Conservation (phyloP, 140 eudicot species). For the Bidens hawaiensis region DNA sequence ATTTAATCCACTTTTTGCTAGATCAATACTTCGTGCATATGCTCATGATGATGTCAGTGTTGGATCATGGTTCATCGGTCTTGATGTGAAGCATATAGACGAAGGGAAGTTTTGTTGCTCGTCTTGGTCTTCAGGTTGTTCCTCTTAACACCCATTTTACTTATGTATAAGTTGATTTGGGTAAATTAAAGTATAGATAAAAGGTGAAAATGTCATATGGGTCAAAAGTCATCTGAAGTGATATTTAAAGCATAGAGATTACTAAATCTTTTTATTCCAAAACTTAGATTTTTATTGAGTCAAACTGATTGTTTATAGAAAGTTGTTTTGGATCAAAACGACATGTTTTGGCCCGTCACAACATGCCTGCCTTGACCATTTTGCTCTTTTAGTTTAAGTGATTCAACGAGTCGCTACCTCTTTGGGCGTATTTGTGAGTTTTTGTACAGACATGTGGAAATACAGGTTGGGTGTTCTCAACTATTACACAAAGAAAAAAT, state of each 20-base stretch:
- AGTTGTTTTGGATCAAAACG: no score
- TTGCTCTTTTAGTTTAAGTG: no score
- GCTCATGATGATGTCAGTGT: slow-evolving; percentile 90
- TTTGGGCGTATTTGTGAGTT: no score
- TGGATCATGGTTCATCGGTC: slow-evolving; percentile 92
- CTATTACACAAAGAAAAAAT: no score
- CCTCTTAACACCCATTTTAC: slow-evolving; percentile 7
- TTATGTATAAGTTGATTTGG: not conserved
- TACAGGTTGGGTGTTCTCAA: no score
- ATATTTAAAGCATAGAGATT: not conserved
- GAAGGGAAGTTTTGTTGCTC: slow-evolving; percentile 93
- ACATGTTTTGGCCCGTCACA: no score
- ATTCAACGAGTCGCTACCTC: no score
- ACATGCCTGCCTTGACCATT: no score
- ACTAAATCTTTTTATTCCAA: slow-evolving; percentile 1
- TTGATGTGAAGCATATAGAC: slow-evolving; percentile 69
- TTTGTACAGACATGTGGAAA: no score
- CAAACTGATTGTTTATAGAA: no score
- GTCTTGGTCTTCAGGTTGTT: slow-evolving; percentile 75
- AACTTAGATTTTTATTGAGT: no score
- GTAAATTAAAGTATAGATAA: slow-evolving; percentile 1
- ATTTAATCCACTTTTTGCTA: slow-evolving; percentile 22
- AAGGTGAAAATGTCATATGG: not conserved
- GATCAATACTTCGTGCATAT: slow-evolving; percentile 66
- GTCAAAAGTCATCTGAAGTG: not conserved